Percentiles rank a stretch among this genome's conserved stretches.
Evolutionary conservation across 1,284 basidiomycete species (phyloP).

Genomic region (Mycosarcoma maydis): DNA sequence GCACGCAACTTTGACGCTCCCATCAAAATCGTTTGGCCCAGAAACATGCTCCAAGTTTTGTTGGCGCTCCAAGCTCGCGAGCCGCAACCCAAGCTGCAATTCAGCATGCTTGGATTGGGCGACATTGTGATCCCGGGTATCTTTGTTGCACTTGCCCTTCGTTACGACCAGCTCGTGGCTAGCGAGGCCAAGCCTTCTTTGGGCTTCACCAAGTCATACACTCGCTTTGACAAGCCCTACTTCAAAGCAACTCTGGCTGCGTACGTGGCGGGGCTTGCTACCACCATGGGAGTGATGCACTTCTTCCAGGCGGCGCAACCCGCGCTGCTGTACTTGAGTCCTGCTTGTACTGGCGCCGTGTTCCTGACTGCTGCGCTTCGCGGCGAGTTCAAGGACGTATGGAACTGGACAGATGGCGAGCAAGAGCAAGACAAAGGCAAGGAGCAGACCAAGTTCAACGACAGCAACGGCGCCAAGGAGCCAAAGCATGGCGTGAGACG

Average conservation of each 20-base stretch:
- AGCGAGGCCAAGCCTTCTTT: slow-evolving; percentile 58
- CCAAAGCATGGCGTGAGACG: slow-evolving; percentile 14
- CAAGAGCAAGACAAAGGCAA: slow-evolving; percentile 36
- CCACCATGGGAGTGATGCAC: slow-evolving; percentile 91
- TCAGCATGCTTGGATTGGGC: slow-evolving; percentile 91
- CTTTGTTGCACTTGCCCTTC: slow-evolving; percentile 85
- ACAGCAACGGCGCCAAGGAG: slow-evolving; percentile 16
- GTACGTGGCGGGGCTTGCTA: slow-evolving; percentile 80
- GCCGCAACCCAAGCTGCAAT: slow-evolving; percentile 70
- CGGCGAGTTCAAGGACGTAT: slow-evolving; percentile 66
- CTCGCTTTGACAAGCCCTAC: slow-evolving; percentile 77
- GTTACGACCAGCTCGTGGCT: slow-evolving; percentile 79
- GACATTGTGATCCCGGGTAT: slow-evolving; percentile 90
- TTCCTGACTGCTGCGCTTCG: slow-evolving; percentile 63
- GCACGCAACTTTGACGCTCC: slow-evolving; percentile 92
- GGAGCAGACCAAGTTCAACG: slow-evolving; percentile 20
- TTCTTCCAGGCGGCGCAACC: slow-evolving; percentile 83
- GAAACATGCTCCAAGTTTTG: slow-evolving; percentile 59
- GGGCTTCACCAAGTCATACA: slow-evolving; percentile 51
- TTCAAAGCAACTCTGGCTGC: slow-evolving; percentile 78
- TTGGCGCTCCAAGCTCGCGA: slow-evolving; percentile 17
- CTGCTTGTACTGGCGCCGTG: slow-evolving; percentile 71
- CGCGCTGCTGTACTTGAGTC: slow-evolving; percentile 84
- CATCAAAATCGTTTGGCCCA: slow-evolving; percentile 73
- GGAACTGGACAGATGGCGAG: slow-evolving; percentile 56